Base-by-base conservation (phyloP, 192 early-diverging fungal genomes). In the Dissophora ornata region DNA sequence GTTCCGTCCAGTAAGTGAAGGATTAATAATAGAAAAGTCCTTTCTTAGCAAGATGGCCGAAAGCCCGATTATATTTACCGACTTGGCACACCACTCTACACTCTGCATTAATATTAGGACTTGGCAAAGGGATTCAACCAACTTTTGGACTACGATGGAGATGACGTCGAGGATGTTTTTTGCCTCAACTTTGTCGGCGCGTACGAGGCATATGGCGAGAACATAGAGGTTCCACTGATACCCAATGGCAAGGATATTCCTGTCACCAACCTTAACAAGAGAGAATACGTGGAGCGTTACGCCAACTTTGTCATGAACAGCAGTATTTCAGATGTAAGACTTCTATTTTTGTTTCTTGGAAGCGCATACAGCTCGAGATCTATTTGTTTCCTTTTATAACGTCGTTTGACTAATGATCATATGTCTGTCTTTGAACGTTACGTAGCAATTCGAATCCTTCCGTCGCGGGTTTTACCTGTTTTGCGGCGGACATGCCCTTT, bases 381-480 rank as follows among this genome's bases (percentile, higher is more conserved):
- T 50, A n/a, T n/a, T n/a, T n/a, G n/a, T n/a, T n/a, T n/a, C n/a
- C n/a, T n/a, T n/a, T n/a, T n/a, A n/a, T n/a, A n/a, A n/a, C n/a
- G n/a, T n/a, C n/a, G n/a, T n/a, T n/a, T n/a, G n/a, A n/a, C 36
- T 38, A 38, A 38, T 38, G 36, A 38, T 13, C 7, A 38, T 13
- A 9, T 38, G 36, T 13, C 13, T 38, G 36, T 13, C 26, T 49
- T 49, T 47, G 16, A 16, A 22, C 29, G 0, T 7, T 57, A 13
- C 41, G 38, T 44, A 85, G 28, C 90, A 94, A 79, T 97, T 97
- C 62, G 88, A 89, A 50, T 88, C 92, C 4, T 97, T 98, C 79
- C 82, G 86, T 29, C 89, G 89, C 11, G 97, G 97, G 4, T 95
- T 98, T 54, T 90, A 94, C 79, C 82, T 90, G 32, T 93, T 98